Evolutionary conservation across 2,329 filamentous ascomycete genomes (phyloP).

Genomic region (Harringtonia aguacate): DNA sequence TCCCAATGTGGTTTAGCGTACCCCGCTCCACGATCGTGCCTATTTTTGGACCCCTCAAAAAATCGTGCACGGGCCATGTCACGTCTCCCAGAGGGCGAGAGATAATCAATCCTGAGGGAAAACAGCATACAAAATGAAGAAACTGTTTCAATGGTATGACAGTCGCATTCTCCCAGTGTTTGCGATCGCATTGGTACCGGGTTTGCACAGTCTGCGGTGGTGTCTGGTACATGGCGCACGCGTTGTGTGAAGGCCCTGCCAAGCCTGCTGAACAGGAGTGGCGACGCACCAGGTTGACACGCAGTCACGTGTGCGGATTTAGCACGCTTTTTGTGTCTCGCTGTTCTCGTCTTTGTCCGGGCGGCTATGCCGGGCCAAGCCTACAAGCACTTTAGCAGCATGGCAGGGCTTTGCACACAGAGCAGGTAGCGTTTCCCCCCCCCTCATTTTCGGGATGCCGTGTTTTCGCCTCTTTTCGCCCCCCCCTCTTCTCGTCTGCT

Average conservation of each 20-base stretch:
- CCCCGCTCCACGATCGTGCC: background rate
- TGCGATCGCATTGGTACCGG: background rate
- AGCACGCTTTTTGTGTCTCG: background rate
- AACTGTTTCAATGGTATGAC: too few species aligned
- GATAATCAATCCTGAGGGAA: background rate
- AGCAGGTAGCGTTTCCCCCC: background rate
- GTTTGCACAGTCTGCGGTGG: background rate
- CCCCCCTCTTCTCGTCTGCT: background rate
- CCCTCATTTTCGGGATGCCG: background rate
- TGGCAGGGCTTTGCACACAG: background rate
- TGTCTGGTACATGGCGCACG: background rate
- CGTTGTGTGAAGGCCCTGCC: conserved; percentile 5
- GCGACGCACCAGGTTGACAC: conserved; percentile 9
- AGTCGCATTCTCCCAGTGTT: too few species aligned
- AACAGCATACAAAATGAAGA: background rate
- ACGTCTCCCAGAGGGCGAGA: conserved; percentile 6
- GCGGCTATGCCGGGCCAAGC: background rate
- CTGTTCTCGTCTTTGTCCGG: background rate
- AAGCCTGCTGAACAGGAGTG: background rate
- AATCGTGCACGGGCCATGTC: conserved; percentile 9
- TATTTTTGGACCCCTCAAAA: background rate
- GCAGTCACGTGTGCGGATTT: conserved; percentile 10
- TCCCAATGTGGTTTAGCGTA: conserved; percentile 2
- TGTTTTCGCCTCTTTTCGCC: background rate
- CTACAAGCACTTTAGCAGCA: too few species aligned